phyloP scores from a whole-genome alignment of 2,329 filamentous ascomycete species.

The Aspergillus pseudonomiae region DNA sequence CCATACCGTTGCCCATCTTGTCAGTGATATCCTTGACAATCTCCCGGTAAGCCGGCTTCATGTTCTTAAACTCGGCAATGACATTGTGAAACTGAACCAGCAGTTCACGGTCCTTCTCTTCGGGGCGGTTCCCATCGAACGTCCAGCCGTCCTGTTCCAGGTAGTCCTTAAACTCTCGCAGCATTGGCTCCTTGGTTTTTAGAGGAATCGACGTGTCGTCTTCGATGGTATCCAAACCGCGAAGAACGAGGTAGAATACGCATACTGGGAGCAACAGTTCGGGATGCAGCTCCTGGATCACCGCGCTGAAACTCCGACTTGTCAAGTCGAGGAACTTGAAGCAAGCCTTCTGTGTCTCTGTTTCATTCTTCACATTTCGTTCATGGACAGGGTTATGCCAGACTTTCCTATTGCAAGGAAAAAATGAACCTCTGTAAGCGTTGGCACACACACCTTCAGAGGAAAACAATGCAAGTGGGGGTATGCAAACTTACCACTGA shows the following conservation, averaged over 20 bases:
- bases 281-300: constrained; percentile 94
- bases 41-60: constrained; percentile 79
- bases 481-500: constrained; percentile 70
- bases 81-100: constrained; percentile 91
- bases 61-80: constrained; percentile 80
- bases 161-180: constrained; percentile 78
- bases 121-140: constrained; percentile 79
- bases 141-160: constrained; percentile 88
- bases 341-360: constrained; percentile 74
- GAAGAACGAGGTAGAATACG: constrained; percentile 90
- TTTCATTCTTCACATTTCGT: constrained; percentile 76
- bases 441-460: constrained; percentile 16
- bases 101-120: constrained; percentile 92
- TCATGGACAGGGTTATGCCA: constrained; percentile 95
- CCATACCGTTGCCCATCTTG: constrained; percentile 99
- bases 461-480: background rate
- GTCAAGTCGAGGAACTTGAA: constrained; percentile 85
- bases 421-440: constrained; percentile 9
- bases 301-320: constrained; percentile 87
- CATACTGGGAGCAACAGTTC: constrained; percentile 87
- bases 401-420: constrained; percentile 69
- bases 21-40: constrained; percentile 92
- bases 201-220: constrained; percentile 94
- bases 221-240: constrained; percentile 96
- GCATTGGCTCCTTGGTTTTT: constrained; percentile 78